A percentile compares a stretch with the other conserved stretches of the same genome.
Evolutionary conservation across 768 basidiomycete genomes (phyloP).

Genomic region (Lactarius quietus): DNA sequence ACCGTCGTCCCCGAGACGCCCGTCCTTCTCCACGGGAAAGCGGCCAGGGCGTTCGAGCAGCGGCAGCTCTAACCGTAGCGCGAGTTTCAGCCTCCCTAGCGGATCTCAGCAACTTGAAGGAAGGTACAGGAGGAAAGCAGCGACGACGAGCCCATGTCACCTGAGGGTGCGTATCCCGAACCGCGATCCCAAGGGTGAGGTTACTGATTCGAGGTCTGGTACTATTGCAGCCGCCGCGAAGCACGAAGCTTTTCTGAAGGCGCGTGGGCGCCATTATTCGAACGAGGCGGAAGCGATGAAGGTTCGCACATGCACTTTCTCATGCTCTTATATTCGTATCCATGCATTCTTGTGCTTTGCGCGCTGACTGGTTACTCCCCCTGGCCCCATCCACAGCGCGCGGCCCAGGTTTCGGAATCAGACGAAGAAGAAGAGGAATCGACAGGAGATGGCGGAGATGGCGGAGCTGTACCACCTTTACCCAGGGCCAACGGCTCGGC

Average conservation of each 20-base stretch:
- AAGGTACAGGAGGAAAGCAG: constrained; percentile 52
- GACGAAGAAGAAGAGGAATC: constrained; percentile 59
- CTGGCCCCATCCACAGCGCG: constrained; percentile 44
- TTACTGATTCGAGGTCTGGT: constrained; percentile 1
- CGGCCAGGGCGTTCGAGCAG: constrained; percentile 54
- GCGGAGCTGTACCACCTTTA: neutral
- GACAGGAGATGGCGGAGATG: neutral
- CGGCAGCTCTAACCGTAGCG: constrained; percentile 69
- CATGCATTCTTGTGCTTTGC: constrained; percentile 18
- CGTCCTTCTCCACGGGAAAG: constrained; percentile 66
- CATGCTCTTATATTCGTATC: constrained; percentile 11
- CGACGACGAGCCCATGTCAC: constrained; percentile 74
- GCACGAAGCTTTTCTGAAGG: constrained; percentile 77
- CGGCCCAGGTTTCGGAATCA: constrained; percentile 58
- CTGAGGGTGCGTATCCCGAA: constrained; percentile 61
- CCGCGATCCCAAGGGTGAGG: constrained; percentile 3
- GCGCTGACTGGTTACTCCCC: constrained; percentile 13
- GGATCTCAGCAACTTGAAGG: constrained; percentile 42
- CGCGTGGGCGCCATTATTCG: constrained; percentile 81
- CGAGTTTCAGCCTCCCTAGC: constrained; percentile 54
- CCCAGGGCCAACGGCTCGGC: constrained; percentile 8
- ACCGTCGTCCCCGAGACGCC: constrained; percentile 63
- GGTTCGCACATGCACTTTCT: constrained; percentile 39
- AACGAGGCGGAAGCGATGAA: constrained; percentile 94
- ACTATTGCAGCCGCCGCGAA: constrained; percentile 64